Conservation (phyloP, 1,284 basidiomycete species). For the Coniferiporia weirii region DNA sequence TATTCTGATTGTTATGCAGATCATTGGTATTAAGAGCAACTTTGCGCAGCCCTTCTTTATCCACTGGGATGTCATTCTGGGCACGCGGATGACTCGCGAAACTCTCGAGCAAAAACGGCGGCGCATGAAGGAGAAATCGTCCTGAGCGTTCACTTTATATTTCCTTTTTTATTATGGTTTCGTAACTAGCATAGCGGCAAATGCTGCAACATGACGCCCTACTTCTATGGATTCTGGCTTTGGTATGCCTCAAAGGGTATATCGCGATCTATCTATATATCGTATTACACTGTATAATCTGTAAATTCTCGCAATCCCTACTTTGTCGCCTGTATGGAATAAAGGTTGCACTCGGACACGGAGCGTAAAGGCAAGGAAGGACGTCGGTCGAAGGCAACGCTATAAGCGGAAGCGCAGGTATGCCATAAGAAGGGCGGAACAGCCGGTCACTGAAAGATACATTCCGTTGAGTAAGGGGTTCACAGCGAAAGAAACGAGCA, state of each 20-base stretch:
- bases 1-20: conserved; percentile 34
- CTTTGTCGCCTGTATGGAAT: neutral
- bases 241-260: neutral
- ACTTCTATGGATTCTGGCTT: neutral
- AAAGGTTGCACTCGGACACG: neutral
- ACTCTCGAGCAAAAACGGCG: conserved; percentile 50
- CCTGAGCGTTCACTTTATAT: neutral
- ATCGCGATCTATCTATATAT: conserved; percentile 1
- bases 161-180: neutral
- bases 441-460: conserved; percentile 64
- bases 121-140: conserved; percentile 9
- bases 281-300: conserved; percentile 7
- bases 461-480: too few species aligned
- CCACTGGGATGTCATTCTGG: conserved; percentile 79
- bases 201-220: neutral
- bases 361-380: neutral
- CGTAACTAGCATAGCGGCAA: neutral
- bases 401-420: conserved; percentile 67
- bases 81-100: conserved; percentile 75
- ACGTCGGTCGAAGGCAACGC: neutral
- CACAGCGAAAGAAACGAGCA: conserved; percentile 7
- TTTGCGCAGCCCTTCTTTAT: conserved; percentile 94
- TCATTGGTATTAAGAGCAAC: conserved; percentile 92
- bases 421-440: conserved; percentile 82
- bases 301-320: neutral